Evolutionary conservation across 2,329 filamentous ascomycete genomes (phyloP).

Genomic region (Ophiostoma himal-ulmi): DNA sequence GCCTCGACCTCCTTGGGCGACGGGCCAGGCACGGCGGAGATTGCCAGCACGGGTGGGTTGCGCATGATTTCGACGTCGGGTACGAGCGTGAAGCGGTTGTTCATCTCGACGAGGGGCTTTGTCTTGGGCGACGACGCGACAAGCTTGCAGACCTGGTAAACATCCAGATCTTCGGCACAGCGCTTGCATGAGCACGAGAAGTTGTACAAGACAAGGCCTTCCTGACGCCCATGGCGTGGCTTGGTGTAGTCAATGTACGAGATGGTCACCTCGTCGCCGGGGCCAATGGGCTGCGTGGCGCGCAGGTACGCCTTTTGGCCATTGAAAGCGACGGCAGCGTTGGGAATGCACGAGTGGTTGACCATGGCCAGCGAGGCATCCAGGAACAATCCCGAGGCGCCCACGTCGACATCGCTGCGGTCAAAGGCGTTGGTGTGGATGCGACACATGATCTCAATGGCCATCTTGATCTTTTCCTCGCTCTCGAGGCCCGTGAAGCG

Average conservation of each 20-base stretch:
- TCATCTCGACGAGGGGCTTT: conserved; percentile 38
- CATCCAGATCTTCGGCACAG: conserved; percentile 46
- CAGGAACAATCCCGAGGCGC: conserved; percentile 50
- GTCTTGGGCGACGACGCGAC: conserved; percentile 27
- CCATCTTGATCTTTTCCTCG: conserved; percentile 36
- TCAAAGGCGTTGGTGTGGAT: conserved; percentile 59
- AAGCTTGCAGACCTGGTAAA: conserved; percentile 46
- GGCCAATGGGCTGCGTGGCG: conserved; percentile 44
- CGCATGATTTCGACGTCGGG: conserved; percentile 36
- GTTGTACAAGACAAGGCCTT: conserved; percentile 44
- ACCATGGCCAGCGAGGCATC: conserved; percentile 52
- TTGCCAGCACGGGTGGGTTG: conserved; percentile 31
- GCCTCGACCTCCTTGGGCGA: conserved; percentile 29
- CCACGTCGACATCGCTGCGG: conserved; percentile 47
- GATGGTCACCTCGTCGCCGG: conserved; percentile 54
- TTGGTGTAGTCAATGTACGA: conserved; percentile 54
- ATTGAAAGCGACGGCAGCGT: conserved; percentile 52
- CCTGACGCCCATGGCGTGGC: conserved; percentile 39
- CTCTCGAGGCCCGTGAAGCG: conserved; percentile 40
- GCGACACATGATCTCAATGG: conserved; percentile 49
- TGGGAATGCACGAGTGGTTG: conserved; percentile 59
- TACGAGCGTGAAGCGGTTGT: conserved; percentile 40
- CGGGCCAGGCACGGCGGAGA: conserved; percentile 20
- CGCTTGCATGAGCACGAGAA: conserved; percentile 49
- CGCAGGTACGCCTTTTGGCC: conserved; percentile 47